A percentile compares a stretch with the other conserved stretches of the same genome.
Conservation (phyloP, 495 filamentous ascomycete species). For the Hyphodiscus hymeniophilus region DNA sequence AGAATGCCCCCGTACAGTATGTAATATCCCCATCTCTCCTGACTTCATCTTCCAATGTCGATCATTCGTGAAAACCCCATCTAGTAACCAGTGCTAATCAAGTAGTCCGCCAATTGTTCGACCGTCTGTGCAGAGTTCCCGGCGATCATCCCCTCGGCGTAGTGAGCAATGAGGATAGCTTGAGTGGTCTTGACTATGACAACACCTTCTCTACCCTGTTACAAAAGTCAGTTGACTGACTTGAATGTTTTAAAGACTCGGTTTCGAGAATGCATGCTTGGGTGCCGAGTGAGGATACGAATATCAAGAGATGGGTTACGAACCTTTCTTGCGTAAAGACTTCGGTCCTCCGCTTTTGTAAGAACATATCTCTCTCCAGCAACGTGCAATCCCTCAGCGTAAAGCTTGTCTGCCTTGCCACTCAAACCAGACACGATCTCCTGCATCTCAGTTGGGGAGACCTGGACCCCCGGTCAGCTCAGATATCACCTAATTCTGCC, state of each 20-base stretch:
- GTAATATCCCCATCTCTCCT: conserved; percentile 8
- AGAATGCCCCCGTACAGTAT: conserved; percentile 6
- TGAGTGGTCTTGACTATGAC: conserved; percentile 73
- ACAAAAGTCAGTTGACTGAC: not conserved
- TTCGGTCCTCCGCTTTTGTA: conserved; percentile 61
- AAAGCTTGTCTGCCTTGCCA: conserved; percentile 42
- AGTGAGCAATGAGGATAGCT: conserved; percentile 79
- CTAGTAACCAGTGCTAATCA: conserved; percentile 63
- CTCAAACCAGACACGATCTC: conserved; percentile 38
- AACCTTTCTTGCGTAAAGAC: conserved; percentile 83
- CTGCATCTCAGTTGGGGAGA: conserved; percentile 53
- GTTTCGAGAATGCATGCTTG: no score
- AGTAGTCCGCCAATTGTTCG: conserved; percentile 67
- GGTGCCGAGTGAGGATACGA: not conserved
- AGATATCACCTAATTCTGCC: not conserved
- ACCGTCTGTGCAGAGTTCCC: conserved; percentile 56
- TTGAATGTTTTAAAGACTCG: no score
- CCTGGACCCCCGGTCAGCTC: conserved; percentile 29
- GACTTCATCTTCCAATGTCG: not conserved
- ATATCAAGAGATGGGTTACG: conserved; percentile 9
- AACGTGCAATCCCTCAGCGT: conserved; percentile 58
- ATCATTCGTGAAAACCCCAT: not conserved
- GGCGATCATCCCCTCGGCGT: conserved; percentile 60
- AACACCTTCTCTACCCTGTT: conserved; percentile 73
- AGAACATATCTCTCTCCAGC: conserved; percentile 62